Evolutionary conservation across 306 rosid genomes (phyloP).

Genomic region (Hippophae gyantsensis): DNA sequence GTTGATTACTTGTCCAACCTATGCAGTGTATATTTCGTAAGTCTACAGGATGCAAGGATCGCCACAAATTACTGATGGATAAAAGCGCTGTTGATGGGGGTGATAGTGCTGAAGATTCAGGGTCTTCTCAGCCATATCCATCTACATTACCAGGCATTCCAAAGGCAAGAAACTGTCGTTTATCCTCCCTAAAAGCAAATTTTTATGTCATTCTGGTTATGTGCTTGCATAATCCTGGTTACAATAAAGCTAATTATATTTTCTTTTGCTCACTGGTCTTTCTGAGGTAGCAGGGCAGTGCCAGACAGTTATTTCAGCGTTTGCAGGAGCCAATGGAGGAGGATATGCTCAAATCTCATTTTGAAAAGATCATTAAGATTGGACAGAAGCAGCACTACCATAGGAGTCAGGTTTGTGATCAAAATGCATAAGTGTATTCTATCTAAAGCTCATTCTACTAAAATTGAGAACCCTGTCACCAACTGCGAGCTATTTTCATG

Average conservation of each 20-base stretch:
- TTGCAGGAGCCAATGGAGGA: conserved; percentile 98
- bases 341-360: conserved; percentile 81
- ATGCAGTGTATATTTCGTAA: conserved; percentile 84
- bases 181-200: conserved; percentile 6
- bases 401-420: conserved; percentile 70
- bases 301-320: conserved; percentile 92
- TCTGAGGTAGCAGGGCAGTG: conserved; percentile 77
- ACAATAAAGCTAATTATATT: conserved; percentile 10
- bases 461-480: neutral
- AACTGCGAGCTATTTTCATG: neutral
- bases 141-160: conserved; percentile 98
- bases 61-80: conserved; percentile 89
- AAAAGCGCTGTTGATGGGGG: conserved; percentile 87
- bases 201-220: conserved; percentile 1
- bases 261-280: conserved; percentile 20
- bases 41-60: conserved; percentile 95
- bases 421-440: conserved; percentile 8
- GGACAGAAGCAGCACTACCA: conserved; percentile 74
- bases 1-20: conserved; percentile 14
- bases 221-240: conserved; percentile 2
- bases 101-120: conserved; percentile 98
- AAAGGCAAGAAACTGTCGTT: conserved; percentile 50
- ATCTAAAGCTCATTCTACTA: no score
- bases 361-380: conserved; percentile 81
- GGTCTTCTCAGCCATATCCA: conserved; percentile 95